Base-by-base conservation (phyloP, 352 stramenopile species). In the Phytophthora uliginosa region DNA sequence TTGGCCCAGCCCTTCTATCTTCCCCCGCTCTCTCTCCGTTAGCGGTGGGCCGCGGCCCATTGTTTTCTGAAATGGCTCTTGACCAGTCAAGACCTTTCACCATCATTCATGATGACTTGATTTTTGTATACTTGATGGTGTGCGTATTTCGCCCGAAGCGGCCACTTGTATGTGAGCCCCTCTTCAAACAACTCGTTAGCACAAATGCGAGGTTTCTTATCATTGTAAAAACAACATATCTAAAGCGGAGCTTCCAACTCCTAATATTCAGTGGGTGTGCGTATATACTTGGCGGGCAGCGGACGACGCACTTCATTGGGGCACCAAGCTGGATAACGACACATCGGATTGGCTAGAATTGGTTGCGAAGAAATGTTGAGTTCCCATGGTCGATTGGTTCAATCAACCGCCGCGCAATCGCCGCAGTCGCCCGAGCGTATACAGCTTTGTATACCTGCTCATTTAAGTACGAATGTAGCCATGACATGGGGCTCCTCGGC, bases 261-360 rank as follows among this genome's bases (percentile, higher is more conserved):
- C 38, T n/a, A 47, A 12, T 47, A n/a, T 47, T 47, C 9, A 47
- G 9, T n/a, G 38, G 38, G 12, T 47, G 38, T 47, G 38, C 12
- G 38, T 47, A n/a, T 18, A 5, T 12, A 47, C 38, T 47, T 47
- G 38, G 38, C 15, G 38, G 38, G 15, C 38, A 47, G 38, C 78
- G 22, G 67, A 75, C n/a, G n/a, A n/a, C n/a, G n/a, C n/a, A n/a
- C n/a, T n/a, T n/a, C n/a, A n/a, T n/a, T n/a, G n/a, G n/a, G n/a
- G n/a, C n/a, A n/a, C n/a, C n/a, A n/a, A n/a, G n/a, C n/a, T n/a
- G n/a, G n/a, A n/a, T n/a, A n/a, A n/a, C n/a, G n/a, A n/a, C n/a
- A n/a, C n/a, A n/a, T n/a, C n/a, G n/a, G n/a, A n/a, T n/a, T n/a
- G n/a, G n/a, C n/a, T n/a, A n/a, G n/a, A n/a, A n/a, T n/a, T n/a